phyloP scores from a whole-genome alignment of 2,329 filamentous ascomycete species.

The Alternaria sp. region DNA sequence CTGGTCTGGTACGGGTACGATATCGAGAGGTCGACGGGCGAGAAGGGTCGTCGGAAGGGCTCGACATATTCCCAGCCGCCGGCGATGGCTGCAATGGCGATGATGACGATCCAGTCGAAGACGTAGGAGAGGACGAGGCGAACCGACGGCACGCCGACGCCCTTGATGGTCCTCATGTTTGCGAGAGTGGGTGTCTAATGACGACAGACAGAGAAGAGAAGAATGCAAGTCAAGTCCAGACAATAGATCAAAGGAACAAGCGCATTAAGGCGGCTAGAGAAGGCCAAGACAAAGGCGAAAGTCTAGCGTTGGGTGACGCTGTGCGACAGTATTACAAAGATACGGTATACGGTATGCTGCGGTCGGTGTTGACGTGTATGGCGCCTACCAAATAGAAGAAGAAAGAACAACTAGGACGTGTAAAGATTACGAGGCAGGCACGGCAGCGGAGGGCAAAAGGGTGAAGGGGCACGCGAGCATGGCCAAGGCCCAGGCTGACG shows the following conservation, averaged over 20 bases:
- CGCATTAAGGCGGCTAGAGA: slow-evolving; percentile 8
- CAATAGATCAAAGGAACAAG: slow-evolving; percentile 18
- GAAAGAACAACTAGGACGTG: neutral
- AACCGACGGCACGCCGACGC: slow-evolving; percentile 50
- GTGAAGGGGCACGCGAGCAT: slow-evolving; percentile 21
- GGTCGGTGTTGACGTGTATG: slow-evolving; percentile 5
- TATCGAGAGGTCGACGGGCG: slow-evolving; percentile 75
- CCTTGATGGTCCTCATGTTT: slow-evolving; percentile 34
- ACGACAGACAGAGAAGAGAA: slow-evolving; percentile 5
- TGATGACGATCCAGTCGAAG: slow-evolving; percentile 75
- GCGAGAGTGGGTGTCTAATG: slow-evolving; percentile 5
- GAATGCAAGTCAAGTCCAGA: neutral
- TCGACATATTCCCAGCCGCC: slow-evolving; percentile 63
- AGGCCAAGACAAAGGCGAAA: slow-evolving; percentile 7
- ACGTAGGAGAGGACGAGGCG: slow-evolving; percentile 70
- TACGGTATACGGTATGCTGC: neutral
- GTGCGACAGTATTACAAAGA: neutral
- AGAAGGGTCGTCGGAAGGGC: slow-evolving; percentile 75
- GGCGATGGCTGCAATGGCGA: slow-evolving; percentile 65
- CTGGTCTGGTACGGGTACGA: slow-evolving; percentile 74
- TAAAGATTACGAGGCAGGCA: neutral
- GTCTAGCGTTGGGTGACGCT: neutral
- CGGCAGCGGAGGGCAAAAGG: neutral
- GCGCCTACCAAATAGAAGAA: neutral
- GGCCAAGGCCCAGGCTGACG: slow-evolving; percentile 20